Base-by-base conservation (phyloP, 2,329 filamentous ascomycete genomes). In the Cercospora sojina region DNA sequence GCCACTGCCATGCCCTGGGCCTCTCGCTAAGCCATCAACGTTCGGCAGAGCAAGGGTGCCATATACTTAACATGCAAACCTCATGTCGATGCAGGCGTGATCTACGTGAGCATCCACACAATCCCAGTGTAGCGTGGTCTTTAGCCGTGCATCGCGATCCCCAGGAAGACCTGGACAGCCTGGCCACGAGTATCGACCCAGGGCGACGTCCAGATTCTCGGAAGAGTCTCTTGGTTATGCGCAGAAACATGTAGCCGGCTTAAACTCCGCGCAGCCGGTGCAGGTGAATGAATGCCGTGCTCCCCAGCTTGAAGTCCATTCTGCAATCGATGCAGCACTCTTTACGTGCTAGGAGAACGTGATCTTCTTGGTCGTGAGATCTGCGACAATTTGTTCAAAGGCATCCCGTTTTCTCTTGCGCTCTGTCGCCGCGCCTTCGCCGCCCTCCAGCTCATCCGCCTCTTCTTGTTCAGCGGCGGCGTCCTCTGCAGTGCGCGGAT, bases 351-450 rank as follows among this genome's bases (percentile, higher is more conserved):
- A 76, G n/a, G 66, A 70, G 60, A 73, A 76, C n/a, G 87, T 91
- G 60, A 93, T 86, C 69, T 88, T 87, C 74, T 85, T 86, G 35
- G 86, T 88, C 77, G 92, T 91, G 72, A 97, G 81, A 64, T 90
- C 91, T 70, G 85, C 86, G 72, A 92, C 96, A 5, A 95, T 89
- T 74, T 93, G 88, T 59, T 96, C 89, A 2, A 97, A 81, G 0
- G 90, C 89, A 75, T 92, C 89, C 51, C 92, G 84, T 80, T 96
- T 97, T 70, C 86, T 84, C 71, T 88, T 88, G 68, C 82, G 84
- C 80, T 70, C 82, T 20, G 84, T 79, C 3, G 77, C 77, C 18
- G 78, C 76, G 31, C 75, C 75, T 20, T 74, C 75, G 38, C 75
- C 73, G 79, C 68, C 81, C 23, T 84, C 79, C 7, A 77, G 76